Evolutionary conservation across 768 basidiomycete genomes (phyloP).

Genomic region (Thelephora aurantiotincta): DNA sequence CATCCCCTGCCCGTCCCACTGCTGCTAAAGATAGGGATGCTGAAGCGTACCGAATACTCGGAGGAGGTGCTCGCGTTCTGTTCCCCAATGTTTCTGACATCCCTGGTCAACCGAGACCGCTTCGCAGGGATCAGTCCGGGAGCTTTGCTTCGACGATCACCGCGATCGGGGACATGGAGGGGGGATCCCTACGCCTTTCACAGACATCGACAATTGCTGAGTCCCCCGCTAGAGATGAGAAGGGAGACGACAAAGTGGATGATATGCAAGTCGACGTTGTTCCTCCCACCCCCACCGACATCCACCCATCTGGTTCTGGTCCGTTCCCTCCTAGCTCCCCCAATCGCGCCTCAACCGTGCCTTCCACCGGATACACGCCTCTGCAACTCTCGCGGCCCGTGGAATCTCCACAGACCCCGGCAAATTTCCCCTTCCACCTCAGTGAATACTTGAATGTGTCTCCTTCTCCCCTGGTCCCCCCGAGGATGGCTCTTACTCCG

Average conservation of each 20-base stretch:
- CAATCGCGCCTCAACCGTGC: constrained; percentile 1
- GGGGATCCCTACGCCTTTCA: background rate
- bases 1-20: constrained; percentile 57
- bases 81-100: constrained; percentile 28
- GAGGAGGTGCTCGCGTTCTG: constrained; percentile 42
- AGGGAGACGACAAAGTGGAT: background rate
- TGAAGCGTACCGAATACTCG: constrained; percentile 40
- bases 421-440: constrained; percentile 38
- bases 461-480: constrained; percentile 37
- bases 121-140: constrained; percentile 21
- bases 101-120: constrained; percentile 7
- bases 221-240: background rate
- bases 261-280: background rate
- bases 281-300: background rate
- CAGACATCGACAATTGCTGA: background rate
- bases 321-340: constrained; percentile 1
- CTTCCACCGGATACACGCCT: constrained; percentile 5
- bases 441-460: constrained; percentile 65
- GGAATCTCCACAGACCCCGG: constrained; percentile 21
- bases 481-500: constrained; percentile 15
- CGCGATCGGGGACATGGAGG: background rate
- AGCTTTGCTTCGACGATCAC: constrained; percentile 26
- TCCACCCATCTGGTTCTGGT: background rate
- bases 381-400: constrained; percentile 4
- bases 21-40: constrained; percentile 26